Evolutionary conservation across 2,329 filamentous ascomycete genomes (phyloP), one percentile per base, ranked within the genome.

Genomic region (Fusarium sterilihyphosum): DNA sequence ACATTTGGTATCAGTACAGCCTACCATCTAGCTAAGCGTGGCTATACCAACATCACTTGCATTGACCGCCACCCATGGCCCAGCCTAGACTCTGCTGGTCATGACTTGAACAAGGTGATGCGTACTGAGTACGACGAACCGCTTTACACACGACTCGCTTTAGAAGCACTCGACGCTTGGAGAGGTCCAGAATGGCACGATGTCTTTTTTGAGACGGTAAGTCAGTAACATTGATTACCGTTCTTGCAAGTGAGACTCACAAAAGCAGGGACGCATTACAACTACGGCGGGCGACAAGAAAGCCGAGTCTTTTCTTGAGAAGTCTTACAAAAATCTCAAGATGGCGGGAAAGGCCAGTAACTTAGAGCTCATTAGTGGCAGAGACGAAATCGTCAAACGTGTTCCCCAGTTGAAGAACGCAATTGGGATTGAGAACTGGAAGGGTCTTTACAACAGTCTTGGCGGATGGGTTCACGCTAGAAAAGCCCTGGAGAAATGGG

Each of bases 91-190:
- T 75, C 73, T 24, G 73, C 73, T 7, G 73, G 73, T 3, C 44
- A 73, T n/a, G 73, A 75, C 46, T 40, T 75, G 17, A 75, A 75
- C 37, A 75, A 75, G n/a, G 61, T 69, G 8, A 67, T 69, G 43
- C 57, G 67, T 14, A 70, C 67, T 11, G 66, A 67, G 12, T 69
- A 69, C 6, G 52, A 67, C 10, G 65, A 67, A 26, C 61, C 65
- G 1, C 12, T 67, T 2, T 67, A 67, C 5, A 66, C 65, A 1
- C 29, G 37, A 0, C 52, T 67, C 6, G 65, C 65, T 9, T 2
- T 67, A 0, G 65, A 66, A n/a, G 61, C 65, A 4, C 61, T 67
- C 0, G 52, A 66, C 2, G 52, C 61, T 3, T 67, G 65, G 65
- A 67, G 65, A 6, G 33, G 43, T 13, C 46, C 63, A 2, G 40